Evolutionary conservation across 352 stramenopile genomes (phyloP), one percentile per base, ranked within the genome.

Genomic region (Globisporangium rhizosaccharum): DNA sequence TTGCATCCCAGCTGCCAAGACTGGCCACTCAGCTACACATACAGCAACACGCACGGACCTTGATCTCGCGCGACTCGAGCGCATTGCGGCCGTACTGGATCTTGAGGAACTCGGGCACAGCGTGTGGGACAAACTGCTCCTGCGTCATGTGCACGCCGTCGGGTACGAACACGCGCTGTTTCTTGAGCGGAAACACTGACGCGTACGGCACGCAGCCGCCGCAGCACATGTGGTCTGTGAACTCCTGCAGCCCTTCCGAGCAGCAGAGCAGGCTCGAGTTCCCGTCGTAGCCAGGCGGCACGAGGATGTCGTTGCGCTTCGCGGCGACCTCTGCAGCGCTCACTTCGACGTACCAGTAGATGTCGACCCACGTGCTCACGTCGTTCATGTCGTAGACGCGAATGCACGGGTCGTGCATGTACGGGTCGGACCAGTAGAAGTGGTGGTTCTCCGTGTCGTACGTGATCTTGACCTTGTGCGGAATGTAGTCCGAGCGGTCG

Each of bases 361-460:
- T 85, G 57, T 91, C 82, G 57, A 91, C 79, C 79, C 82, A 91
- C 47, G 74, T 87, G 36, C 70, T 73, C 1, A 73, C 46, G 53
- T 91, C 82, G 30, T 56, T 60, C 15, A 70, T 53, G 56, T 91
- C 82, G 57, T 91, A 89, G 57, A 91, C 76, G 36, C 82, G 79
- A 46, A 91, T 85, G 53, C 82, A 91, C 26, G 82, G 82, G 56
- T 89, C 82, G 53, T 91, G 77, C 55, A 91, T 73, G 51, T 74
- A 71, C 28, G 77, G 70, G 53, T 91, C 82, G 9, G 82, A 91
- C 77, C 75, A 89, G 70, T 91, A 91, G 45, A 91, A 86, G 44
- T 83, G 59, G 67, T 85, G 75, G 66, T 88, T 89, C 74, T 91
- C 82, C 25, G 79, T 91, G 64, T 91, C 82, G 59, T 89, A 91